phyloP scores from a whole-genome alignment of 2,329 filamentous ascomycete species.

The Orbilia ellipsospora region DNA sequence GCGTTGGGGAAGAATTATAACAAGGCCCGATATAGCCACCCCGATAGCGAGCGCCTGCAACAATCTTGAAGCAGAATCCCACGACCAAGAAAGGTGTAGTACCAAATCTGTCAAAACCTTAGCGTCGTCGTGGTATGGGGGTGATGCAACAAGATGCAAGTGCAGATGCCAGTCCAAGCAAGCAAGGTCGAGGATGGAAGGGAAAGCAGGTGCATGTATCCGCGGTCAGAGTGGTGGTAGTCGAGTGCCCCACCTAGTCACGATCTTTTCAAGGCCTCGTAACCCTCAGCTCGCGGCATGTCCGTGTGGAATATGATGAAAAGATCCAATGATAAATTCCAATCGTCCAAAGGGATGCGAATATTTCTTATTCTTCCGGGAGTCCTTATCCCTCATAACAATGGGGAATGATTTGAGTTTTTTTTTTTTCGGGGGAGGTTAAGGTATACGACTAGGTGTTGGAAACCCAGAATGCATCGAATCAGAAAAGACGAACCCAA shows the following conservation, averaged over 20 bases:
- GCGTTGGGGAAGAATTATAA: conserved; percentile 51
- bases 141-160: too few species aligned
- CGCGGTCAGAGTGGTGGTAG: conserved; percentile 9
- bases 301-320: conserved; percentile 44
- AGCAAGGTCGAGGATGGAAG: conserved; percentile 32
- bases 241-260: conserved; percentile 51
- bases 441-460: conserved; percentile 6
- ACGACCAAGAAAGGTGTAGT: conserved; percentile 40
- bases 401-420: conserved; percentile 23
- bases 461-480: conserved; percentile 4
- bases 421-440: conserved; percentile 8
- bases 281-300: conserved; percentile 54
- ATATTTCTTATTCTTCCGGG: conserved; percentile 47
- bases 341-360: conserved; percentile 27
- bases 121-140: conserved; percentile 47
- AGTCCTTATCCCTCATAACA: conserved; percentile 12
- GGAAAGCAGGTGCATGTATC: conserved; percentile 33
- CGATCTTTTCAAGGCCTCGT: conserved; percentile 49
- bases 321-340: conserved; percentile 49
- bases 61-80: conserved; percentile 45
- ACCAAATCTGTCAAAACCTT: conserved; percentile 54
- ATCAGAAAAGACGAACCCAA: background rate
- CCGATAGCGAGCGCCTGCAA: conserved; percentile 44
- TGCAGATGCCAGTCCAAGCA: conserved; percentile 28
- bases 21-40: conserved; percentile 45